Evolutionary conservation across 2,329 filamentous ascomycete genomes (phyloP).

Genomic region (Plenodomus tracheiphilus): DNA sequence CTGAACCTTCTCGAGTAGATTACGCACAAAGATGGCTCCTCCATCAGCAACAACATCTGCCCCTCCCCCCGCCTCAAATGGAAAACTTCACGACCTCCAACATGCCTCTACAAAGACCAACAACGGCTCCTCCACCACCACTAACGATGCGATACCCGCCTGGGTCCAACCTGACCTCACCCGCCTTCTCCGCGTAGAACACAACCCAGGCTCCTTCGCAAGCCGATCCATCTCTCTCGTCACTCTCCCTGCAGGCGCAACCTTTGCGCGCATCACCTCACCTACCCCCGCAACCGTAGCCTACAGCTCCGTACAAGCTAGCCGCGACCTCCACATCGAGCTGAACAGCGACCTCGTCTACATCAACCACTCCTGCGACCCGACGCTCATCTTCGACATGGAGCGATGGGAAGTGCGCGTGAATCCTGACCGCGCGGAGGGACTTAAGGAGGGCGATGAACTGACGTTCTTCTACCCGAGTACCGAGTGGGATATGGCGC

Average conservation of each 20-base stretch:
- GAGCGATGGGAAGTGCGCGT: slow-evolving; percentile 56
- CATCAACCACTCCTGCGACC: slow-evolving; percentile 61
- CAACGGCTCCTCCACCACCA: slow-evolving; percentile 20
- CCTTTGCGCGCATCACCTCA: slow-evolving; percentile 55
- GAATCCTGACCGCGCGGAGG: slow-evolving; percentile 44
- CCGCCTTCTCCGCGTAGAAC: slow-evolving; percentile 45
- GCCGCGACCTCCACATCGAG: slow-evolving; percentile 56
- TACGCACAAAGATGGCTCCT: slow-evolving; percentile 21
- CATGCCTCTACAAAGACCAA: slow-evolving; percentile 22
- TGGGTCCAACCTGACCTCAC: slow-evolving; percentile 46
- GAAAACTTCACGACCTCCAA: slow-evolving; percentile 14
- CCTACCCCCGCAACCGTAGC: slow-evolving; percentile 51
- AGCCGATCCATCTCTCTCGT: slow-evolving; percentile 54
- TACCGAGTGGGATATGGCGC: slow-evolving; percentile 74
- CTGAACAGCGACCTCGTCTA: slow-evolving; percentile 61
- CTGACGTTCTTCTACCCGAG: slow-evolving; percentile 72
- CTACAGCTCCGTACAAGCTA: slow-evolving; percentile 58
- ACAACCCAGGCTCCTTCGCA: slow-evolving; percentile 45
- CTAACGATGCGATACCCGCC: slow-evolving; percentile 28
- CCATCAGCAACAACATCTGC: slow-evolving; percentile 27
- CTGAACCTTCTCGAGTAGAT: slow-evolving; percentile 2
- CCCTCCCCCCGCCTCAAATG: slow-evolving; percentile 19
- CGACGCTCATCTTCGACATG: slow-evolving; percentile 60
- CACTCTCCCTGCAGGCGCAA: slow-evolving; percentile 53
- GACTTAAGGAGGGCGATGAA: slow-evolving; percentile 45